These are phyloP conservation scores for Claviceps pazoutovae DNA, from an alignment of 2,329 filamentous ascomycete genomes.

Conservation along the genomic window DNA sequence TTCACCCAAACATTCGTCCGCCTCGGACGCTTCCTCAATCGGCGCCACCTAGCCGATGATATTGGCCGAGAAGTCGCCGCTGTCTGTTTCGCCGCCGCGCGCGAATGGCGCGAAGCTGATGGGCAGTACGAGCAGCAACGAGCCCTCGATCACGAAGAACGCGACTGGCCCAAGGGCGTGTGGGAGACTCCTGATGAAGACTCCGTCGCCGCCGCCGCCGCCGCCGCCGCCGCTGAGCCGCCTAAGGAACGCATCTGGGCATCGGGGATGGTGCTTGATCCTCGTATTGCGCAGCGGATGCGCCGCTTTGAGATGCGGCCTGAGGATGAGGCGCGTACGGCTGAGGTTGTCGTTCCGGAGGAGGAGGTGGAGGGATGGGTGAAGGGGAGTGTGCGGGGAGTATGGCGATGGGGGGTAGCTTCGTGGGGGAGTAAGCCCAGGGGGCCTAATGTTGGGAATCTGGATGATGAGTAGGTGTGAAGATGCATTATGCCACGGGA, in stretches of 20 bases:
- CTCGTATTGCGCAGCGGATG: constrained; percentile 67
- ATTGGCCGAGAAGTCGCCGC: constrained; percentile 81
- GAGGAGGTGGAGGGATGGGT: constrained; percentile 58
- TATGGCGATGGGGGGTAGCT: constrained; percentile 37
- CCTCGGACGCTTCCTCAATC: constrained; percentile 76
- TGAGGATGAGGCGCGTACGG: constrained; percentile 56
- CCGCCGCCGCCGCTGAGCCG: constrained; percentile 18
- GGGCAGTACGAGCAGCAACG: constrained; percentile 30
- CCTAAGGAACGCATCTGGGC: constrained; percentile 62
- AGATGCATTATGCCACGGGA: not conserved
- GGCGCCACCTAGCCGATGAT: constrained; percentile 69
- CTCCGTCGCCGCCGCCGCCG: constrained; percentile 16
- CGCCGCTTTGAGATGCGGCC: constrained; percentile 55
- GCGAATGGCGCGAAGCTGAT: constrained; percentile 34
- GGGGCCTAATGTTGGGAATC: constrained; percentile 26
- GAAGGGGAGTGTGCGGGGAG: constrained; percentile 41
- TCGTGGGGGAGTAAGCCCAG: constrained; percentile 26
- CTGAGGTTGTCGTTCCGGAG: constrained; percentile 46
- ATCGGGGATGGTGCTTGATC: constrained; percentile 60
- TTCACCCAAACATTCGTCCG: constrained; percentile 82
- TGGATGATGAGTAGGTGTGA: constrained; percentile 22
- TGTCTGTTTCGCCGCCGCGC: constrained; percentile 52
- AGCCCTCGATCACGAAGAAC: constrained; percentile 57
- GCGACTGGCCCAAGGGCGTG: constrained; percentile 72
- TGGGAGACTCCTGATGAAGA: constrained; percentile 36